Evolutionary conservation across 352 stramenopile genomes (phyloP), one percentile per base, ranked within the genome.

Genomic region (Phytophthora agathidicida): DNA sequence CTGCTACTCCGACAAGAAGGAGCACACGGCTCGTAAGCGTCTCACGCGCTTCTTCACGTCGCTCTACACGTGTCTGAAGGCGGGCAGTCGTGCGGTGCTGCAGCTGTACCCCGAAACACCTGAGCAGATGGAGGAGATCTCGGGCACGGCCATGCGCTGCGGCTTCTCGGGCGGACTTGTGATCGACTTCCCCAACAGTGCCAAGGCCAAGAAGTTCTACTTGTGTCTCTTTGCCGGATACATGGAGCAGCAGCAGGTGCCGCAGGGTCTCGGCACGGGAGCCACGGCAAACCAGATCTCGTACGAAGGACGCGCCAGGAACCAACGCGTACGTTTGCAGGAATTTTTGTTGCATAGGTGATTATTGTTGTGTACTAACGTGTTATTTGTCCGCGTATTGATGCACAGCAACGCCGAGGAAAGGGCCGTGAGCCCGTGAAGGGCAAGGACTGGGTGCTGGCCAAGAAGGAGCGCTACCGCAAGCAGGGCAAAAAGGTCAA

Each of bases 171-270:
- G 98, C 30, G 98, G 98, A 63, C 83, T 99, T 24, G 97, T 99
- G 7, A 97, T 99, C 14, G 98, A 99, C 72, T 99, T 98, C 74
- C 98, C 98, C 7, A 99, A 99, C 75, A 98, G 79, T 73, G 86
- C 97, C 30, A 99, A 99, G 67, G 98, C 98, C 27, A 99, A 99
- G 83, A 99, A 99, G 71, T 98, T 99, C 77, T 99, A 99, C 71
- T 69, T 99, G 14, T 96, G 98, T 46, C 89, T 98, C 26, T 99
- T 99, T 69, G 97, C 98, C 44, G 91, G 97, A 45, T 91, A 89
- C 36, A 97, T 93, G 36, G 77, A 63, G 6, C 61, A 77, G 19
- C 80, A 86, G 58, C 83, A 87, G 38, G 71, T 97, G 22, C 96
- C 92, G 3, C 80, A 90, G 66, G 92, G 76, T 17, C 76, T 98